phyloP scores from a whole-genome alignment of 2,329 filamentous ascomycete species.

The Stachybotrys chlorohalonatus region DNA sequence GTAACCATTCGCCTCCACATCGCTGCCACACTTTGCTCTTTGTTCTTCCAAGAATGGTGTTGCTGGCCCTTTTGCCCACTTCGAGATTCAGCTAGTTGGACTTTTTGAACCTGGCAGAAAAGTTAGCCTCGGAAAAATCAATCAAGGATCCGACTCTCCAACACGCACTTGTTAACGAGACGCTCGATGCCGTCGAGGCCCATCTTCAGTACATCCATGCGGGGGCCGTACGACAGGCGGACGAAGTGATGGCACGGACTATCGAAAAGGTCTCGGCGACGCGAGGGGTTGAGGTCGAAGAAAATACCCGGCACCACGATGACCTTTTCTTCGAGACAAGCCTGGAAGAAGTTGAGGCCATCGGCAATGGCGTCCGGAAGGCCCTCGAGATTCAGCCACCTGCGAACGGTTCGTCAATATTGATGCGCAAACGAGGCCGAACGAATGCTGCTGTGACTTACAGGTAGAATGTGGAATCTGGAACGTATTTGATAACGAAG shows the following conservation, averaged over 20 bases:
- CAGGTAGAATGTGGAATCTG: slow-evolving; percentile 91
- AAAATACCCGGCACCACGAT: slow-evolving; percentile 97
- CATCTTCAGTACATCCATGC: slow-evolving; percentile 67
- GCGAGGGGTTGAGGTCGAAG: slow-evolving; percentile 89
- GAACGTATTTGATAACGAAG: slow-evolving; percentile 74
- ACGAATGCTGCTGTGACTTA: slow-evolving; percentile 30
- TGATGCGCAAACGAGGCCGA: neutral
- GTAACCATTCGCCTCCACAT: neutral
- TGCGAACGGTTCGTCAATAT: slow-evolving; percentile 4
- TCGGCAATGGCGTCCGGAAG: slow-evolving; percentile 79
- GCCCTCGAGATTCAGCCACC: slow-evolving; percentile 52
- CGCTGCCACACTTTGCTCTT: neutral
- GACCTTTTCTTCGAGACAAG: slow-evolving; percentile 85
- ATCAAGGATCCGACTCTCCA: neutral
- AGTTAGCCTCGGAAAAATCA: slow-evolving; percentile 3
- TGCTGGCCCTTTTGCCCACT: no score
- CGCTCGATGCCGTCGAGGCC: slow-evolving; percentile 80
- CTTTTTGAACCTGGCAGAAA: neutral
- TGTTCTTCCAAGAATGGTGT: neutral
- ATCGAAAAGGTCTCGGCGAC: slow-evolving; percentile 85
- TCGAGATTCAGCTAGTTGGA: neutral
- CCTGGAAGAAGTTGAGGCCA: slow-evolving; percentile 94
- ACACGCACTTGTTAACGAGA: slow-evolving; percentile 60
- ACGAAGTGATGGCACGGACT: slow-evolving; percentile 91
- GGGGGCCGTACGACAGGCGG: slow-evolving; percentile 74